Evolutionary conservation across 2,329 filamentous ascomycete genomes (phyloP), one percentile per base, ranked within the genome.

Genomic region (Aaosphaeria arxii): DNA sequence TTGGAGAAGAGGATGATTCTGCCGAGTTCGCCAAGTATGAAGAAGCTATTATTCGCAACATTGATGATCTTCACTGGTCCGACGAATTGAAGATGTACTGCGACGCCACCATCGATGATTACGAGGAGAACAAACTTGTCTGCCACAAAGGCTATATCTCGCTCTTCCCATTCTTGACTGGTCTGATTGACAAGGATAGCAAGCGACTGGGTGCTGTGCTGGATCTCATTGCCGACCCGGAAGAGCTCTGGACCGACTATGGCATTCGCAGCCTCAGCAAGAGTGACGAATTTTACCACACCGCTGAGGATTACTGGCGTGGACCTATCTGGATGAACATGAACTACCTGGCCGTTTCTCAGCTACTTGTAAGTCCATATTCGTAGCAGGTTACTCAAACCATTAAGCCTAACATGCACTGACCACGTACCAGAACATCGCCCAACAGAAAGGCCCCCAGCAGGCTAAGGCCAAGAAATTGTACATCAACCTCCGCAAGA

Each of bases 61-160:
- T 97, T 42, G 87, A 94, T 58, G 91, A 96, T 65, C 79, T 99
- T 36, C 94, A 99, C 74, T 99, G 94, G 94, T 88, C 86, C 13
- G 82, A 89, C 47, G 79, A 86, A 59, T 81, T 86, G 4, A 84
- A 89, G 48, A 88, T 87, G 53, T 99, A 91, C 75, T 99, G 94
- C 68, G 94, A 99, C 68, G 90, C 91, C 1, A 96, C 90, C 0
- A 88, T 99, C 51, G 92, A 99, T 61, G 91, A 91, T 51, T 99
- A 89, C 65, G 94, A 99, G 70, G 94, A 99, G 73, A 86, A 89
- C 62, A 71, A 80, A 33, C 85, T 94, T 17, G 89, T 96, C 39
- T 99, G 94, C 74, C 94, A 97, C 76, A 96, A 95, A 72, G 94
- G 94, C 17, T 99, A 99, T 65, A 84, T 97, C 57, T 94, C 89